Conservation (phyloP, 1,139 yeast species). For the Magnusiomyces ingens region DNA sequence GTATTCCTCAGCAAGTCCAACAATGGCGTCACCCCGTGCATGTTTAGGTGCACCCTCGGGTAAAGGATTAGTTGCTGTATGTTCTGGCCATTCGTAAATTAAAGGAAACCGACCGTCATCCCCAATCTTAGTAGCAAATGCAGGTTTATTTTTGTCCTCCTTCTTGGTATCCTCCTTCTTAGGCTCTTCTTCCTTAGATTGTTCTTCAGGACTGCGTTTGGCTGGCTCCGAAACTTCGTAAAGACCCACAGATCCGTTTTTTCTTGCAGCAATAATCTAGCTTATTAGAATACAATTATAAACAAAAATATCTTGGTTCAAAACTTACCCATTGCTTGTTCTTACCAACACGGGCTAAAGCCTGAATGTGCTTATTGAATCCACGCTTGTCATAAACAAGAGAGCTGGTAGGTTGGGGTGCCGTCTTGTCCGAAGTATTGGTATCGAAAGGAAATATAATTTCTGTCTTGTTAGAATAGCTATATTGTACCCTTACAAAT, state of each 20-base stretch:
- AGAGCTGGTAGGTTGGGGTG: conserved; percentile 25
- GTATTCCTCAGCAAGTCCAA: conserved; percentile 22
- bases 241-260: conserved; percentile 16
- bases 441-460: conserved; percentile 25
- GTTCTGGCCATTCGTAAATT: conserved; percentile 6
- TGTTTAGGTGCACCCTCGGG: conserved; percentile 6
- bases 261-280: conserved; percentile 11
- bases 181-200: neutral
- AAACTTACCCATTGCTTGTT: conserved; percentile 16
- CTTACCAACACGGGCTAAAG: conserved; percentile 17
- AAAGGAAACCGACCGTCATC: conserved; percentile 2
- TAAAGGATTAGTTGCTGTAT: conserved; percentile 4
- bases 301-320: neutral
- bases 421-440: conserved; percentile 31
- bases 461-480: conserved; percentile 16
- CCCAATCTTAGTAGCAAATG: neutral
- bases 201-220: neutral
- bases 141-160: conserved; percentile 1
- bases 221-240: conserved; percentile 5
- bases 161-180: neutral
- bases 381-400: conserved; percentile 26
- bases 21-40: conserved; percentile 25
- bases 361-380: conserved; percentile 25
- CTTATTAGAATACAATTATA: neutral
- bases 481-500: neutral